Conservation (phyloP, 192 early-diverging fungal species). For the Coemansia sp. region DNA sequence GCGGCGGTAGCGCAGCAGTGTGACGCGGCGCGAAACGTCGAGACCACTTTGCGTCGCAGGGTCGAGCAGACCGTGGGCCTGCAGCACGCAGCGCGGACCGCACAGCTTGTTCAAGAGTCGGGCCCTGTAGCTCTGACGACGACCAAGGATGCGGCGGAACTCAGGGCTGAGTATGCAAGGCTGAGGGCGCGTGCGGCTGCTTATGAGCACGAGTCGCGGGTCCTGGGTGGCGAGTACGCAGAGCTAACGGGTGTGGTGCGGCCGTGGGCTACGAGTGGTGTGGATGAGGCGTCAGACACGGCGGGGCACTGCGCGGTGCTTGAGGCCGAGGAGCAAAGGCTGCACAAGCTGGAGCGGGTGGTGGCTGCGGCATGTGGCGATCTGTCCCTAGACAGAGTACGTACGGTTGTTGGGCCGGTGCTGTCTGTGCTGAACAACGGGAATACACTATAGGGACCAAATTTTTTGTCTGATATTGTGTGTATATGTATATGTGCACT, state of each 20-base stretch:
- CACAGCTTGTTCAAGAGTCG: conserved; percentile 8
- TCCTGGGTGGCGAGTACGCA: conserved; percentile 41
- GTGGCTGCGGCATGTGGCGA: conserved; percentile 55
- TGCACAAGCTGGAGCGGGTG: conserved; percentile 55
- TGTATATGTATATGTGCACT: background rate
- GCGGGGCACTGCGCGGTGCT: conserved; percentile 33
- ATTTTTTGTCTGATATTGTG: background rate
- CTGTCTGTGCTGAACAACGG: conserved; percentile 54
- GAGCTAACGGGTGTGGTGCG: conserved; percentile 32
- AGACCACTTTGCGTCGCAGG: conserved; percentile 20
- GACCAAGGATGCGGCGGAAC: background rate
- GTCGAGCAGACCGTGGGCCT: conserved; percentile 33
- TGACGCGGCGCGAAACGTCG: conserved; percentile 5
- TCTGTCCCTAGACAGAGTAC: conserved; percentile 50
- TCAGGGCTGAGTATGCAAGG: conserved; percentile 33
- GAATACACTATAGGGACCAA: conserved; percentile 22
- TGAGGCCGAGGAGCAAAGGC: conserved; percentile 38
- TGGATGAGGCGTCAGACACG: conserved; percentile 35
- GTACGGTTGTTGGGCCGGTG: conserved; percentile 51
- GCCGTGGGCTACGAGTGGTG: conserved; percentile 31
- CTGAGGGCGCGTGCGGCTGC: conserved; percentile 17
- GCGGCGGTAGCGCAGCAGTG: conserved; percentile 8
- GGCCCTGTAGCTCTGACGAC: background rate
- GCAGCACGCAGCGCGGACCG: conserved; percentile 29
- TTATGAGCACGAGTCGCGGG: conserved; percentile 28